phyloP scores from a whole-genome alignment of 2,329 filamentous ascomycete species.

The Sarocladiaceae sp. region DNA sequence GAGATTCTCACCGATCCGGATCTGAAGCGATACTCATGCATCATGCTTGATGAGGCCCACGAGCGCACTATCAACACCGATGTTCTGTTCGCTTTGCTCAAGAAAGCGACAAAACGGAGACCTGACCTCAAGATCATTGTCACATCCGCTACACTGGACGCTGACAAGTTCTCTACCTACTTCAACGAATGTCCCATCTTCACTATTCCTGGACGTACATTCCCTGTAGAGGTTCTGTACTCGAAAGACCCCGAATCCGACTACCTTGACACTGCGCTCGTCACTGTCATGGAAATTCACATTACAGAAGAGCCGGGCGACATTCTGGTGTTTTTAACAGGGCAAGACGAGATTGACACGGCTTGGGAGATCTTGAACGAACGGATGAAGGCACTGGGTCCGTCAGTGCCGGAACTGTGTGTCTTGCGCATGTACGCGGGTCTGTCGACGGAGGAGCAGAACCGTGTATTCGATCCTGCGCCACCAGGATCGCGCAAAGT shows the following conservation, averaged over 20 bases:
- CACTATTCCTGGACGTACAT: conserved; percentile 90
- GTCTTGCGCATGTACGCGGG: conserved; percentile 96
- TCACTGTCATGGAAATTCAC: conserved; percentile 98
- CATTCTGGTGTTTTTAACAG: conserved; percentile 93
- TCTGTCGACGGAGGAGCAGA: conserved; percentile 88
- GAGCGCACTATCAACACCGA: conserved; percentile 95
- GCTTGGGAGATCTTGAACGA: conserved; percentile 88
- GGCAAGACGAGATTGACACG: conserved; percentile 96
- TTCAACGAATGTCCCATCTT: conserved; percentile 97
- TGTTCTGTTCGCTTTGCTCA: conserved; percentile 87
- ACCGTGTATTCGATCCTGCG: conserved; percentile 87
- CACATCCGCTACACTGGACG: conserved; percentile 91
- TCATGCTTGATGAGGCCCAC: conserved; percentile 98
- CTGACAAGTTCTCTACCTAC: conserved; percentile 94
- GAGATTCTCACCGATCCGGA: conserved; percentile 92
- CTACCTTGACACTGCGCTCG: conserved; percentile 88
- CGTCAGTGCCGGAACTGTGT: conserved; percentile 83
- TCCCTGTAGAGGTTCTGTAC: conserved; percentile 93
- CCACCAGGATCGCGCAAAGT: conserved; percentile 83
- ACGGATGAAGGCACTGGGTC: conserved; percentile 90
- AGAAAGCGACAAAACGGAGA: conserved; percentile 82
- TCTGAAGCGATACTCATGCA: conserved; percentile 83
- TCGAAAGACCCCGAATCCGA: conserved; percentile 92
- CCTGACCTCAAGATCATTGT: conserved; percentile 92
- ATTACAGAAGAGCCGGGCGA: conserved; percentile 80